Evolutionary conservation across 441 rosid species (phyloP), one percentile per base, ranked within the genome.

Genomic region (Croton setiger): DNA sequence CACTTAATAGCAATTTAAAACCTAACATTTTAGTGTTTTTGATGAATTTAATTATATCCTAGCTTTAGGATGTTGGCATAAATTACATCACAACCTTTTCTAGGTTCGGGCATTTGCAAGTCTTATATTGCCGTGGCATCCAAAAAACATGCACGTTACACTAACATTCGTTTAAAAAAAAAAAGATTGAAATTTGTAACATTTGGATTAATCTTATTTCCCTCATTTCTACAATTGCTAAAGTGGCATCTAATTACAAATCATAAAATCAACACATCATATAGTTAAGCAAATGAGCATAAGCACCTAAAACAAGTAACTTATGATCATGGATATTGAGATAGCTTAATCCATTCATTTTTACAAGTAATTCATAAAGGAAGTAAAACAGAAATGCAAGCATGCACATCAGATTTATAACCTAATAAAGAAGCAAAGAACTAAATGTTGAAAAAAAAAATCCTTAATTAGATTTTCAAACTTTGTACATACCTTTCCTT

Each of bases 401-500:
- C 8, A 63, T 4, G 17, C 33, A 15, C 54, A 43, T 15, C 33
- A 41, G 37, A 31, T 48, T 52, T 20, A 13, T 7, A 52, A 64
- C 65, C 36, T 5, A 37, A 12, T 4, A 66, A 53, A 66, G 18
- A 52, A 4, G 31, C 31, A 60, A 17, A 31, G 1, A 61, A 41
- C 27, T 8, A 64, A 0, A 54, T 17, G 12, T 60, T 17, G 11
- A 8, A 3, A 41, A 17, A 33, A n/a, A 0, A 35, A 1, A 27
- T 39, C 37, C 39, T 60, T 5, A 21, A 17, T 20, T 39, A 44
- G 49, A 31, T 67, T 49, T 73, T 37, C 39, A 64, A 49, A n/a
- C 31, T 67, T 43, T 54, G 54, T 57, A 70, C 35, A 65, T 82
- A 95, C 98, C 98, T 89, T 83, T 95, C 99, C 67, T 81, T 89